Base-by-base conservation (phyloP, 331 rosid species). In the Pyrus hybrid region DNA sequence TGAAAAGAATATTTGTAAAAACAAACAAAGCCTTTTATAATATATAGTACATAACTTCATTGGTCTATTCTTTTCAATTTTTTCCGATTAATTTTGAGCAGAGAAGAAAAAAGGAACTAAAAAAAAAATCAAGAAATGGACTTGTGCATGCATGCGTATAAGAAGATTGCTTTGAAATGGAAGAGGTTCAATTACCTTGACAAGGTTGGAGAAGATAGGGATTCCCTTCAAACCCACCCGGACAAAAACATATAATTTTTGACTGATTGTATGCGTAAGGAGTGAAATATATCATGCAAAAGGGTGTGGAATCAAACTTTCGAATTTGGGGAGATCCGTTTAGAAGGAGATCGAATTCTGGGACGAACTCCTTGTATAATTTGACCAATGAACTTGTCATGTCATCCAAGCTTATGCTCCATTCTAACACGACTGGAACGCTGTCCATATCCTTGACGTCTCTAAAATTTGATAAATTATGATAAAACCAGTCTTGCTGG, bases 361-460 rank as follows among this genome's bases (percentile, higher is more conserved):
- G 28, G 28, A 26, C 28, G 2, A 26, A 26, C 28, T 26, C 28
- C 28, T 26, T 35, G 41, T 35, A 35, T 35, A 35, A 35, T 30
- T 75, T 13, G 23, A 4, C 2, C 37, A n/a, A 33, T 14, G 73
- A 26, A 33, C 30, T 62, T 0, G 26, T 25, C 33, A 62, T 62
- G 33, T 26, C 3, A 35, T 62, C n/a, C 13, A 62, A 13, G 26
- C n/a, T 25, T 21, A 77, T 7, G 13, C n/a, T 18, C 81, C 81
- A 77, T 5, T 30, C 37, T 11, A 77, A 65, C 21, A 23, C 47
- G 16, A 61, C 61, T 49, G 76, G 81, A 13, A 70, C 76, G 18
- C 25, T 61, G 8, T 30, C 66, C 71, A 22, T 61, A 1, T 14
- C 21, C 8, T 30, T 7, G 11, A 61, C 5, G 16, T 13, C 33